A percentile compares a stretch with the other conserved stretches of the same genome.
Conservation (phyloP, 768 basidiomycete genomes). For the Infundibulicybe gibba region DNA sequence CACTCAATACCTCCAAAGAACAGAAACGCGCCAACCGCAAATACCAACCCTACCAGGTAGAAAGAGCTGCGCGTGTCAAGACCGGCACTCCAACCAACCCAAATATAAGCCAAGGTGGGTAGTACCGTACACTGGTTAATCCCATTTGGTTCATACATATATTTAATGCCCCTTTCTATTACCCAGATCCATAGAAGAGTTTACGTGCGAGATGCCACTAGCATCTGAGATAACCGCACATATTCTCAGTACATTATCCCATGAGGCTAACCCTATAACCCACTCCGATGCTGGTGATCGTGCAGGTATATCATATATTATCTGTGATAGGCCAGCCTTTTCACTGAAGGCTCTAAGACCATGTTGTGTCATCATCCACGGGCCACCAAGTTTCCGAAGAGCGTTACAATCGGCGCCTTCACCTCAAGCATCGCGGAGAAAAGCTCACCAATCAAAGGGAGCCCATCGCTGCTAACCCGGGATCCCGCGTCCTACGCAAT, state of each 20-base stretch:
- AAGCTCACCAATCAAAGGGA: constrained; percentile 37
- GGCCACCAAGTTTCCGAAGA: constrained; percentile 67
- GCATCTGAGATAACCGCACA: constrained; percentile 49
- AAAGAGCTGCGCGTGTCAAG: background rate
- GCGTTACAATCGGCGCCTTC: constrained; percentile 28
- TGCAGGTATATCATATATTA: constrained; percentile 39
- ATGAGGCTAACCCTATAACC: constrained; percentile 75
- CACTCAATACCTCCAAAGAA: constrained; percentile 6
- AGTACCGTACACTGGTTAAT: background rate
- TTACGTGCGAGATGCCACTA: constrained; percentile 21
- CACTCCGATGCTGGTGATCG: constrained; percentile 62
- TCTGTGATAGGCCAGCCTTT: too few species aligned
- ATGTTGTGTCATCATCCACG: constrained; percentile 57
- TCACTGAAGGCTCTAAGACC: constrained; percentile 31
- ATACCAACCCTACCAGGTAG: constrained; percentile 13
- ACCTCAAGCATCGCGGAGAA: constrained; percentile 36
- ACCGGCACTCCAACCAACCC: constrained; percentile 5
- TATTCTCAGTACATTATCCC: constrained; percentile 56
- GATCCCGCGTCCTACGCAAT: constrained; percentile 32
- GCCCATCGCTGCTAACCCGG: constrained; percentile 10
- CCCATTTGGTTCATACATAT: constrained; percentile 13
- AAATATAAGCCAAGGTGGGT: background rate
- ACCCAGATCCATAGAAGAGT: constrained; percentile 22
- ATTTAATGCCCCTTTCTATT: constrained; percentile 9
- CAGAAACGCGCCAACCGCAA: constrained; percentile 10